phyloP scores from a whole-genome alignment of 2,329 filamentous ascomycete species.

The Colletotrichum sp. region DNA sequence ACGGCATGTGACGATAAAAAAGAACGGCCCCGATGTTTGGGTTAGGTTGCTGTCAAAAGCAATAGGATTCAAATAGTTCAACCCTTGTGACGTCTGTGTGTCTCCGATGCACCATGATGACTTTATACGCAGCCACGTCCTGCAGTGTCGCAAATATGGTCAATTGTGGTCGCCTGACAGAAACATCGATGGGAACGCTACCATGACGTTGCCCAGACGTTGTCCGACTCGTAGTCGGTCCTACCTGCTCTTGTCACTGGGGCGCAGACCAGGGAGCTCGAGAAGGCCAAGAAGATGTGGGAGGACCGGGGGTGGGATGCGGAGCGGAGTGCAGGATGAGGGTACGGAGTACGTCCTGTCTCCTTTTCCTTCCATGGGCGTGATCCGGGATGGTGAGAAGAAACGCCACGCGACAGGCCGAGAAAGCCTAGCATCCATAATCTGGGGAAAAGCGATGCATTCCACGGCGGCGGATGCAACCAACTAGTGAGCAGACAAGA shows the following conservation, averaged over 20 bases:
- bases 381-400: not conserved
- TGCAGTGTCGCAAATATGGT: not conserved
- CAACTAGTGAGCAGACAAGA: not conserved
- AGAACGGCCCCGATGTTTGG: not conserved
- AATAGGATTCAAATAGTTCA: not conserved
- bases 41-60: not conserved
- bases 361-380: not conserved
- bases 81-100: not conserved
- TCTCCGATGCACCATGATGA: not conserved
- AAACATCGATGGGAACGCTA: not conserved
- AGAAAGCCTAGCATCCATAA: not conserved
- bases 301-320: not conserved
- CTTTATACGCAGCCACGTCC: constrained; percentile 14
- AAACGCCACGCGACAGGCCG: constrained; percentile 6
- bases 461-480: not conserved
- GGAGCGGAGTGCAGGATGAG: not conserved
- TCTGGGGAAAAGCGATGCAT: not conserved
- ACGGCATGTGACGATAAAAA: not conserved
- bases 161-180: constrained; percentile 1
- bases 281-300: not conserved
- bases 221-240: constrained; percentile 9
- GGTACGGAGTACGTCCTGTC: not conserved
- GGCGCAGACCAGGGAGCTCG: constrained; percentile 4
- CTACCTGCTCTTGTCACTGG: constrained; percentile 6
- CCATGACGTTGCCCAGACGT: constrained; percentile 16